Evolutionary conservation across 192 early-diverging fungal genomes (phyloP), one percentile per base, ranked within the genome.

Genomic region (Gigaspora rosea): DNA sequence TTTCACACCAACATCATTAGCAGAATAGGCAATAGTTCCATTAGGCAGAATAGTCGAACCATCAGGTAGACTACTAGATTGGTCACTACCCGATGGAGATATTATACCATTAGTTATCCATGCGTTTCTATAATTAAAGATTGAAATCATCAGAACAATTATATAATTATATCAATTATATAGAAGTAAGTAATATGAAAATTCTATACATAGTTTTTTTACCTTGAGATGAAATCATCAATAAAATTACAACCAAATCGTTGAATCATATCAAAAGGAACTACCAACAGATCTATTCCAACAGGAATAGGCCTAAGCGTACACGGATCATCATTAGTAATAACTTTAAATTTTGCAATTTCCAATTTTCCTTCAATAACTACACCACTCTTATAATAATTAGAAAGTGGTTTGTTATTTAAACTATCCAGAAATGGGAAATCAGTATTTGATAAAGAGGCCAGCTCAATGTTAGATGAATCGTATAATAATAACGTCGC

Each of bases 181-280:
- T 5, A 56, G n/a, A n/a, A n/a, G 18, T 56, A 56, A 4, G 12
- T 56, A 56, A 12, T 56, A 18, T 5, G 12, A 18, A 56, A 56
- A 18, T n/a, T 56, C 13, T 18, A 56, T 18, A 56, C 4, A 56
- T 56, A n/a, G 32, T 35, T 32, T 16, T 35, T 33, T 64, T 41
- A 64, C 62, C 62, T 64, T 64, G 33, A 64, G 22, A 64, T 64
- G 7, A 64, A 41, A 41, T 64, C 62, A 64, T 12, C 11, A 13
- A 64, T 35, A 7, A 32, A 35, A 36, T 64, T 33, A 64, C 62
- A 64, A 35, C 33, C 32, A 35, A 16, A 8, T 33, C 33, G 15
- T 35, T 35, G 15, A 63, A 35, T 27, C 10, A 12, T 35, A 64
- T 35, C 62, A 41, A 64, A 64, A 64, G 62, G 62, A 64, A 64